These are phyloP conservation scores for Piloderma croceum DNA, from an alignment of 768 basidiomycete species.

Conservation along the genomic window DNA sequence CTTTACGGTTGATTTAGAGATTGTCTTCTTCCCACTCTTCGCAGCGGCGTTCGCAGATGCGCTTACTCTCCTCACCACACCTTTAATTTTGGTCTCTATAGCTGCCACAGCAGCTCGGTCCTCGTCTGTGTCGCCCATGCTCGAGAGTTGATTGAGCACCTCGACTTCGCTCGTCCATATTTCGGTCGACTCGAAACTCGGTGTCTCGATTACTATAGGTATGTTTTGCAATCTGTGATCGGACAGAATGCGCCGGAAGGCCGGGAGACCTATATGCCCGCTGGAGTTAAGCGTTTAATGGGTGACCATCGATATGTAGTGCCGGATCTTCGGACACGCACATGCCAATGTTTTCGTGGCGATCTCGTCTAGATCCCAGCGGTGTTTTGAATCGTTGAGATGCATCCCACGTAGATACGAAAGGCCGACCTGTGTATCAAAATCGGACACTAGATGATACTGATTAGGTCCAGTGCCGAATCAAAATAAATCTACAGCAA, in stretches of 20 bases:
- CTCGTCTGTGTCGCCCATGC: no score
- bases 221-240: conserved; percentile 65
- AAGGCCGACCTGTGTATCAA: conserved; percentile 65
- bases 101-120: no score
- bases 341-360: conserved; percentile 84
- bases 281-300: conserved; percentile 29
- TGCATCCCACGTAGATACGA: conserved; percentile 79
- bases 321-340: conserved; percentile 30
- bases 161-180: conserved; percentile 74
- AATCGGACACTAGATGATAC: conserved; percentile 31
- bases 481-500: not conserved
- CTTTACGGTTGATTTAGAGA: no score
- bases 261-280: conserved; percentile 57
- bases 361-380: conserved; percentile 61
- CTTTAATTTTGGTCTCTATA: no score
- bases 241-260: conserved; percentile 62
- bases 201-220: conserved; percentile 81
- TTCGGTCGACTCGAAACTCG: conserved; percentile 57
- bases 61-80: no score
- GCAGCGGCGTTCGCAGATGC: no score
- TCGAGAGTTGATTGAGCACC: conserved; percentile 45
- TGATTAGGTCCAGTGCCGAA: not conserved
- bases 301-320: not conserved
- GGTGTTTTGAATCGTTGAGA: conserved; percentile 76
- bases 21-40: no score